A percentile compares a stretch with the other conserved stretches of the same genome.
Evolutionary conservation across 805 yeast species (phyloP).

Genomic region (Teunomyces aglyptinius): DNA sequence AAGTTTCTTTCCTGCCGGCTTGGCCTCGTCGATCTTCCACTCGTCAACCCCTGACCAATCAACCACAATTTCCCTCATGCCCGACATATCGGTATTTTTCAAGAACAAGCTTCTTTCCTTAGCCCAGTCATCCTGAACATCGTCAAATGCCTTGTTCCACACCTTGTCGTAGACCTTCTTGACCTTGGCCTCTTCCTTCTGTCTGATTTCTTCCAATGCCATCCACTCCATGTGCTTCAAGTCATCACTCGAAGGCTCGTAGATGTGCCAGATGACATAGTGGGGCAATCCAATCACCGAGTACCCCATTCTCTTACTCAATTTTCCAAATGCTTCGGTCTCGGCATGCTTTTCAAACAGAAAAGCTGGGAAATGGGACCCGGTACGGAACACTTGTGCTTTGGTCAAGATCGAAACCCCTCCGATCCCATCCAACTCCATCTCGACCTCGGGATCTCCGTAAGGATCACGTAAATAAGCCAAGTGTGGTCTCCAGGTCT

Average conservation of each 20-base stretch:
- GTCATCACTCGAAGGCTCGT: conserved; percentile 94
- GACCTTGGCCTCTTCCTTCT: conserved; percentile 58
- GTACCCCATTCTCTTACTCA: conserved; percentile 83
- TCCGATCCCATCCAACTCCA: conserved; percentile 95
- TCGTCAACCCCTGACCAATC: conserved; percentile 70
- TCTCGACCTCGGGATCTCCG: conserved; percentile 91
- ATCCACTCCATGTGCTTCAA: conserved; percentile 83
- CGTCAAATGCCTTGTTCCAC: conserved; percentile 78
- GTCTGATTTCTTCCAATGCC: conserved; percentile 74
- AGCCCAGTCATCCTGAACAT: conserved; percentile 70
- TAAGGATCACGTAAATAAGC: conserved; percentile 93
- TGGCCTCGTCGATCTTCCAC: conserved; percentile 28
- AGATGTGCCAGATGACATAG: conserved; percentile 46
- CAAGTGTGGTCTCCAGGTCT: conserved; percentile 96
- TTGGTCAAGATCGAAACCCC: conserved; percentile 91
- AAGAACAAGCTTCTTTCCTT: conserved; percentile 67
- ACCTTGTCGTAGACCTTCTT: conserved; percentile 65
- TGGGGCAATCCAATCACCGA: conserved; percentile 89
- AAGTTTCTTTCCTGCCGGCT: conserved; percentile 29
- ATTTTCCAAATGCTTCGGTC: conserved; percentile 94
- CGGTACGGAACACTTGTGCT: conserved; percentile 81
- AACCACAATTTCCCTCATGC: conserved; percentile 48
- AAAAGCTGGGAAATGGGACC: conserved; percentile 95
- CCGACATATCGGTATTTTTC: conserved; percentile 69
- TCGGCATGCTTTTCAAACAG: conserved; percentile 96